Evolutionary conservation across 108 stramenopile species (phyloP), one percentile per base, ranked within the genome.

Genomic region (Cylindrotheca fusiformis): DNA sequence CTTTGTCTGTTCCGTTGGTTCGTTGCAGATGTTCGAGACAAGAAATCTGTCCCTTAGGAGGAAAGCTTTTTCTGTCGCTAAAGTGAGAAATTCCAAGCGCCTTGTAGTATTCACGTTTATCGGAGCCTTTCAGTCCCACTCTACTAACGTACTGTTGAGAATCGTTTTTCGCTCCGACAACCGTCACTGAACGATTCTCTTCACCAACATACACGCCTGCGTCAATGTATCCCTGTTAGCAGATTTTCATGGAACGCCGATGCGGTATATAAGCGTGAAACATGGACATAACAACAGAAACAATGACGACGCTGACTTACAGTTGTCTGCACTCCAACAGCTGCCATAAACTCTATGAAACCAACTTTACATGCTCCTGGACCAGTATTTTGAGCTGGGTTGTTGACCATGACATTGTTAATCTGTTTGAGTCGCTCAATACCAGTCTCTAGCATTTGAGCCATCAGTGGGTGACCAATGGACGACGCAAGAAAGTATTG

Each of bases 401-500:
- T 52, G 32, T 68, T 66, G 12, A 53, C 32, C 3, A 22, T 32
- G 20, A 79, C 46, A 32, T 75, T 53, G 12, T 54, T 24, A 6
- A 70, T 51, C 5, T 59, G n/a, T 32, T 48, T 22, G 19, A 82
- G 14, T 0, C 60, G 51, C 32, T 69, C 50, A n/a, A 81, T 45
- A 1, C 50, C 52, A 26, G 50, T 18, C 33, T 51, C 45, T 28
- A 81, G 50, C n/a, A 67, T 44, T 0, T 76, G 24, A 45, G 63
- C 73, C 74, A 89, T 82, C 21, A 82, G 30, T 4, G 88, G 88
- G 69, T 89, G 88, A 3, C 70, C 44, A 14, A 83, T 80, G 25
- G 74, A 72, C 1, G 83, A 62, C 17, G 88, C 88, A 32, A 89
- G 67, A 53, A 82, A 89, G 56, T 78, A 89, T 56, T 86, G 88